Percentiles rank a stretch among this genome's conserved stretches.
Evolutionary conservation across 768 basidiomycete genomes (phyloP).

Genomic region (Tricholoma terreum): DNA sequence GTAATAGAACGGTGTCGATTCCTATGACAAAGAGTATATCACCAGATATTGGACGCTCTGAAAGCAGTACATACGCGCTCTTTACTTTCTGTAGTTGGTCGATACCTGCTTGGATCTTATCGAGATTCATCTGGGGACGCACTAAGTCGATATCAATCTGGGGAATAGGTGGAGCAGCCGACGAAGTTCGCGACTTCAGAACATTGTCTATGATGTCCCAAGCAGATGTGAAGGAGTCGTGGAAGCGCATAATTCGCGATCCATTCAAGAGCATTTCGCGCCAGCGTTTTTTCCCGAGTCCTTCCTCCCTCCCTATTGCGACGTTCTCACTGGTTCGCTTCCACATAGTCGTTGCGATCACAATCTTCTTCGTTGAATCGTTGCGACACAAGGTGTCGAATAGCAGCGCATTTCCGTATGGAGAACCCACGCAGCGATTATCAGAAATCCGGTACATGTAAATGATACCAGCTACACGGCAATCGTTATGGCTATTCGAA

Average conservation of each 20-base stretch:
- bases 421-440: background rate
- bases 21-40: background rate
- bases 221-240: background rate
- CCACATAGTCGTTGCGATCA: conserved; percentile 5
- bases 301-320: background rate
- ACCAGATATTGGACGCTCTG: background rate
- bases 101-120: background rate
- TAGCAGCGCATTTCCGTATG: background rate
- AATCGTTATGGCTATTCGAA: background rate
- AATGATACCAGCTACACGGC: background rate
- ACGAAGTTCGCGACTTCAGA: background rate
- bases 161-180: background rate
- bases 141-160: background rate
- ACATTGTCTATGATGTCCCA: conserved; percentile 3
- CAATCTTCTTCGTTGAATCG: background rate
- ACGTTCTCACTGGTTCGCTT: background rate
- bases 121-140: background rate
- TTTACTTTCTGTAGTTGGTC: background rate
- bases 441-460: conserved; percentile 3
- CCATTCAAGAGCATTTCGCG: background rate
- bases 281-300: background rate
- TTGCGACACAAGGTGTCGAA: background rate
- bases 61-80: background rate
- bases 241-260: conserved; percentile 1
- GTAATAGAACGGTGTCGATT: background rate